Evolutionary conservation across 2,329 filamentous ascomycete species (phyloP).

Genomic region (Stagonosporopsis cucurbitacearum): DNA sequence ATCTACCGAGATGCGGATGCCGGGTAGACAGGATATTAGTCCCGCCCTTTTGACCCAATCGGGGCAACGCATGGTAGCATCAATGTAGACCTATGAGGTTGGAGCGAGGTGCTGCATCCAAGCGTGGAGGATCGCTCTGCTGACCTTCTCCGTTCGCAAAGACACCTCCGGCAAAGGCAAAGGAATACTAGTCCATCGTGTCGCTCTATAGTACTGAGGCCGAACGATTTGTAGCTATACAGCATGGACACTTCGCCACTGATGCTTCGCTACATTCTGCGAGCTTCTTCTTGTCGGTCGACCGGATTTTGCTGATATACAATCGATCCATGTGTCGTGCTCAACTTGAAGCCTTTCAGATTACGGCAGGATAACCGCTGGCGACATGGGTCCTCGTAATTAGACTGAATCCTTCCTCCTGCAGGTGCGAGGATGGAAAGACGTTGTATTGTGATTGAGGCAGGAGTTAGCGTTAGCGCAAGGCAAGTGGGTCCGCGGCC

Average conservation of each 20-base stretch:
- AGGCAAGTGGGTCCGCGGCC: background rate
- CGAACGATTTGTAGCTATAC: background rate
- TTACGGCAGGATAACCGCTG: background rate
- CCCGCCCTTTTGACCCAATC: background rate
- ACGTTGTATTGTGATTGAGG: background rate
- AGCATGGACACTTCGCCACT: background rate
- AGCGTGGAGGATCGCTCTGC: no score
- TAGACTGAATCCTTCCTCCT: slow-evolving; percentile 5
- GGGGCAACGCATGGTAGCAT: background rate
- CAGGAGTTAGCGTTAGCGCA: background rate
- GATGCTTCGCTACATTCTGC: background rate
- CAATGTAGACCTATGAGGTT: background rate
- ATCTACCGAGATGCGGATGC: background rate
- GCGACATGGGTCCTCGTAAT: background rate
- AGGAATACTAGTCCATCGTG: background rate
- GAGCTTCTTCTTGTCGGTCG: background rate
- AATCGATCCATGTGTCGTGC: background rate
- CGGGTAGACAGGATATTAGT: background rate
- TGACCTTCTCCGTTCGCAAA: background rate
- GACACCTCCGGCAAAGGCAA: no score
- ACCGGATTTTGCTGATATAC: background rate
- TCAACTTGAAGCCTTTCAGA: background rate
- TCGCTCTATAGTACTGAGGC: background rate
- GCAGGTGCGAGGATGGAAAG: background rate
- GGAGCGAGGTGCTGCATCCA: background rate